These are phyloP conservation scores for Diaporthe australafricana DNA, from an alignment of 2,329 filamentous ascomycete species.

Conservation along the genomic window DNA sequence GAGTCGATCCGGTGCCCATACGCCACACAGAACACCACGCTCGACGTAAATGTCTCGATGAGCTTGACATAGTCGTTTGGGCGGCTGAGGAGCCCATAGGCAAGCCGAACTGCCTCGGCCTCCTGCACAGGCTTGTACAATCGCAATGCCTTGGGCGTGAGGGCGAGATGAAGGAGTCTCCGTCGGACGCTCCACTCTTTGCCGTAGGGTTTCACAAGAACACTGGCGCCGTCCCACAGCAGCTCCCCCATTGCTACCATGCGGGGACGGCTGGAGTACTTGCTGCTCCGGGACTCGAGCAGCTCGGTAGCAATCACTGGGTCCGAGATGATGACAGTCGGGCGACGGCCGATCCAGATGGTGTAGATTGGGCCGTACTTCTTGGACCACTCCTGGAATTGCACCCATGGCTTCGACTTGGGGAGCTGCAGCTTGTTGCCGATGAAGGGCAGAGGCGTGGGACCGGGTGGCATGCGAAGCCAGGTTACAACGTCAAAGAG, in stretches of 20 bases:
- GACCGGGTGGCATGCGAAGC: constrained; percentile 58
- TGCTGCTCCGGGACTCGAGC: constrained; percentile 57
- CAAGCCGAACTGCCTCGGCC: constrained; percentile 59
- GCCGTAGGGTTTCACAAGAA: constrained; percentile 61
- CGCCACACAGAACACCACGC: constrained; percentile 61
- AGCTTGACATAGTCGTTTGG: constrained; percentile 56
- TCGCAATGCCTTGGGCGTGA: constrained; percentile 55
- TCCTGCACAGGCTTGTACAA: constrained; percentile 61
- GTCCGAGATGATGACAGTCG: constrained; percentile 57
- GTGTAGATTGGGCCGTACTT: constrained; percentile 60
- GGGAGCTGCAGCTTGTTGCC: constrained; percentile 51
- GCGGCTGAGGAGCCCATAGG: constrained; percentile 52
- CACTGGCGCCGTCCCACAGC: constrained; percentile 53
- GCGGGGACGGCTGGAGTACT: constrained; percentile 43
- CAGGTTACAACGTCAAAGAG: constrained; percentile 48
- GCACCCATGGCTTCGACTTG: constrained; percentile 46
- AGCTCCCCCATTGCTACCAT: constrained; percentile 42
- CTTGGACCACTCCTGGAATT: constrained; percentile 56
- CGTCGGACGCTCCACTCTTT: constrained; percentile 58
- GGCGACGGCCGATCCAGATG: constrained; percentile 58
- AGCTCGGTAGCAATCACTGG: constrained; percentile 55
- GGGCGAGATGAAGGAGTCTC: constrained; percentile 54
- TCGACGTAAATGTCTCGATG: constrained; percentile 60
- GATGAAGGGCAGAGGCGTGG: constrained; percentile 57
- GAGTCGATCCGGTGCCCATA: constrained; percentile 64